A percentile compares a stretch with the other conserved stretches of the same genome.
These are phyloP conservation scores for Sclerotinia trifoliorum DNA, from an alignment of 2,329 filamentous ascomycete genomes.

Conservation along the genomic window DNA sequence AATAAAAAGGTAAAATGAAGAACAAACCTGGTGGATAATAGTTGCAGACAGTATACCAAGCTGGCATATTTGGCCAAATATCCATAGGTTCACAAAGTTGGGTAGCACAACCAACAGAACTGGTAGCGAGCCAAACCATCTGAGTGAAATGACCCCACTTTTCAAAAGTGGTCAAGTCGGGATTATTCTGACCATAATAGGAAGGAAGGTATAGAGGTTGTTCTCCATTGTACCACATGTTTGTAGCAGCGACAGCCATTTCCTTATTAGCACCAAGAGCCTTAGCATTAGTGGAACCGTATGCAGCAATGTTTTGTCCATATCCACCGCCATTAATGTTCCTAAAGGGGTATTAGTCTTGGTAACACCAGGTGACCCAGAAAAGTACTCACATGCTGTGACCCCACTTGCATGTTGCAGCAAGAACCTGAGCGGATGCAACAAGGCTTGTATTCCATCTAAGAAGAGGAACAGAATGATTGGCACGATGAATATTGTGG, in stretches of 20 bases:
- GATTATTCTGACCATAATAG: slow-evolving; percentile 58
- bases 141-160: slow-evolving; percentile 73
- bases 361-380: slow-evolving; percentile 1
- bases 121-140: slow-evolving; percentile 65
- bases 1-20: not conserved
- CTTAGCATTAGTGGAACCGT: slow-evolving; percentile 45
- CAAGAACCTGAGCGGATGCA: slow-evolving; percentile 22
- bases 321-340: slow-evolving; percentile 61
- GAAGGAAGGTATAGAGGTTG: slow-evolving; percentile 52
- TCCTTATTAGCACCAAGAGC: slow-evolving; percentile 50
- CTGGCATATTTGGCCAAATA: slow-evolving; percentile 35
- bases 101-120: slow-evolving; percentile 59
- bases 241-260: slow-evolving; percentile 66
- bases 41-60: slow-evolving; percentile 85
- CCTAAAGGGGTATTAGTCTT: slow-evolving; percentile 38
- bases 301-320: slow-evolving; percentile 87
- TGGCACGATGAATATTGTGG: slow-evolving; percentile 23
- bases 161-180: slow-evolving; percentile 62
- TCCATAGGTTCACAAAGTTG: slow-evolving; percentile 53
- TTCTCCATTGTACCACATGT: slow-evolving; percentile 90
- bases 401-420: slow-evolving; percentile 25
- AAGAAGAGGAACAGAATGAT: slow-evolving; percentile 21
- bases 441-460: slow-evolving; percentile 19
- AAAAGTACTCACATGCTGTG: slow-evolving; percentile 58
- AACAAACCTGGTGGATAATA: slow-evolving; percentile 49